phyloP scores from a whole-genome alignment of 78 protist species.

The Dictyostelium brefeldianum region DNA sequence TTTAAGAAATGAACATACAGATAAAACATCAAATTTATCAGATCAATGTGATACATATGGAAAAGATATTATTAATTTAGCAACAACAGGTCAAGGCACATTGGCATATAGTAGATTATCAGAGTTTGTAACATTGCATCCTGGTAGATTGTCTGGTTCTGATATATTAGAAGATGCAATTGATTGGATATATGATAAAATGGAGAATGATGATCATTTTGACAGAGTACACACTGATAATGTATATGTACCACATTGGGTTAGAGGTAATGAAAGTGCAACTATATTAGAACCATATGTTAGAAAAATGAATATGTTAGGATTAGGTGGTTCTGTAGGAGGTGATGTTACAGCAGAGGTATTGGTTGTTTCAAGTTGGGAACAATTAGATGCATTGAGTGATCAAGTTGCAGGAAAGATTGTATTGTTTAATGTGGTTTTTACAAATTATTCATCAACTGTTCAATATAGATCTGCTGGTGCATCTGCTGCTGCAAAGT shows the following conservation, averaged over 20 bases:
- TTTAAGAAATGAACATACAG: not conserved
- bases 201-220: conserved; percentile 62
- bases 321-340: conserved; percentile 84
- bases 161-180: conserved; percentile 70
- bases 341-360: conserved; percentile 65
- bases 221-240: conserved; percentile 81
- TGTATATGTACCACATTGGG: conserved; percentile 79
- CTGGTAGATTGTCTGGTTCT: conserved; percentile 79
- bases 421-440: conserved; percentile 83
- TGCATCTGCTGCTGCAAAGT: conserved; percentile 81
- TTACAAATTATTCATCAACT: conserved; percentile 58
- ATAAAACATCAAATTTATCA: conserved; percentile 20
- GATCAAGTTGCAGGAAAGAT: conserved; percentile 74
- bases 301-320: conserved; percentile 73
- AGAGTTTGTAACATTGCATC: conserved; percentile 19
- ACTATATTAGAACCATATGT: conserved; percentile 25
- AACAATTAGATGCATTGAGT: conserved; percentile 40
- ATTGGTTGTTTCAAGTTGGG: conserved; percentile 75
- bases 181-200: conserved; percentile 57
- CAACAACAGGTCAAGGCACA: conserved; percentile 20
- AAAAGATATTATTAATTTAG: not conserved
- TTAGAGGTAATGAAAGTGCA: conserved; percentile 83
- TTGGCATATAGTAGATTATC: conserved; percentile 47
- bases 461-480: conserved; percentile 72
- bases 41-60: conserved; percentile 22